phyloP scores from a whole-genome alignment of 2,329 filamentous ascomycete species.

The Parascedosporium putredinis region DNA sequence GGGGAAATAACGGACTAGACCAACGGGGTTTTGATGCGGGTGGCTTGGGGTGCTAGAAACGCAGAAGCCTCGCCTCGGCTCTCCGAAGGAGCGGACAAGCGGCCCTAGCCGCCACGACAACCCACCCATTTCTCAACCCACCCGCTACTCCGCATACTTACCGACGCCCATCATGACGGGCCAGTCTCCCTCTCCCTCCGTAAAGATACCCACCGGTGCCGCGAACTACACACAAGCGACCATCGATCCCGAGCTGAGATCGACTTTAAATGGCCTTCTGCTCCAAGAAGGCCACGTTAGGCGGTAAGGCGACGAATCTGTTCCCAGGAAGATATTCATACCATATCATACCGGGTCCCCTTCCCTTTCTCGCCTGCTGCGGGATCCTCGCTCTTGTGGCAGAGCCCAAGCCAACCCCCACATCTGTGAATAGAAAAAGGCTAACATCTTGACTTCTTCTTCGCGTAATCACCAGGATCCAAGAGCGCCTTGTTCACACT shows the following conservation, averaged over 20 bases:
- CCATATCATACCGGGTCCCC: too few relatives aligned
- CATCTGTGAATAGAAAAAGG: too few relatives aligned
- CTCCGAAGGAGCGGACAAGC: background rate
- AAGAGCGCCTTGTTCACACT: constrained; percentile 52
- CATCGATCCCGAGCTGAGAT: constrained; percentile 50
- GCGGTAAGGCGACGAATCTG: constrained; percentile 45
- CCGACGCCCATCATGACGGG: constrained; percentile 9
- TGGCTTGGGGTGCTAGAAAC: background rate
- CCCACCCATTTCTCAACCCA: background rate
- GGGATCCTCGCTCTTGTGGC: too few relatives aligned
- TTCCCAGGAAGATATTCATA: too few relatives aligned
- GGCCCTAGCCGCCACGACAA: background rate
- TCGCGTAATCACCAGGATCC: constrained; percentile 36
- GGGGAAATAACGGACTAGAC: too few relatives aligned
- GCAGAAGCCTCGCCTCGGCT: background rate
- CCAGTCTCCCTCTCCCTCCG: constrained; percentile 37
- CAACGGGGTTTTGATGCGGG: background rate
- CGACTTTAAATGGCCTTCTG: constrained; percentile 49
- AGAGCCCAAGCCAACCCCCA: too few relatives aligned
- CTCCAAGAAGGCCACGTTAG: constrained; percentile 48
- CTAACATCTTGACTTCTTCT: too few relatives aligned
- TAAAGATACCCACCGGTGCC: constrained; percentile 50
- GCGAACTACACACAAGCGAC: constrained; percentile 50
- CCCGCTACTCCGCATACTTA: background rate
- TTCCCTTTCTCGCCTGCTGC: too few relatives aligned